Evolutionary conservation across 108 stramenopile species (phyloP).

Genomic region (Phaeodactylum tricornutum): DNA sequence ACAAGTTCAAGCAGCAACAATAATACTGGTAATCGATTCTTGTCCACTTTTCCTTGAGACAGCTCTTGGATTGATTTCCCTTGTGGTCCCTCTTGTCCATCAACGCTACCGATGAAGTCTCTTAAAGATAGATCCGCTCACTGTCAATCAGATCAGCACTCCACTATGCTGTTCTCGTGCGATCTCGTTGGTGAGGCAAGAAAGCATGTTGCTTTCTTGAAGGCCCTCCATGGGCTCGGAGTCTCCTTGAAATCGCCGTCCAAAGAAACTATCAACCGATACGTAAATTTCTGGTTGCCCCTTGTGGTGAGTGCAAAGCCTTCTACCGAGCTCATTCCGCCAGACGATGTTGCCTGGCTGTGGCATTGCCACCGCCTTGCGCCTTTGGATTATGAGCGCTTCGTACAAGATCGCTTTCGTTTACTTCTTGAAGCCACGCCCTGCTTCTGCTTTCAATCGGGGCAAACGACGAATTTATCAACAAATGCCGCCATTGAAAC

Average conservation of each 20-base stretch:
- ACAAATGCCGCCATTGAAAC: neutral
- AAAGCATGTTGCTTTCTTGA: conserved; percentile 6
- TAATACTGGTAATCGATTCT: no score
- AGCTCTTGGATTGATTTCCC: no score
- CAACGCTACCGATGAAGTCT: no score
- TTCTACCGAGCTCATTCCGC: conserved; percentile 20
- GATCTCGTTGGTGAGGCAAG: conserved; percentile 2
- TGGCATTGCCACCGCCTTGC: conserved; percentile 64
- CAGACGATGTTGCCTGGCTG: conserved; percentile 46
- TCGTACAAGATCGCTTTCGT: conserved; percentile 12
- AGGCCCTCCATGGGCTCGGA: neutral
- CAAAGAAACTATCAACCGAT: conserved; percentile 10
- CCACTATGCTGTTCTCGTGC: no score
- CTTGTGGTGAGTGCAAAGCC: conserved; percentile 5
- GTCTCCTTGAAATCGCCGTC: neutral
- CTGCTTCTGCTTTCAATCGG: conserved; percentile 8
- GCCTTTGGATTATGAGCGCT: conserved; percentile 19
- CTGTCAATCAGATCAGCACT: no score
- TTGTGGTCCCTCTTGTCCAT: no score
- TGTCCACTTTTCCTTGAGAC: no score
- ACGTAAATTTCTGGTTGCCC: conserved; percentile 23
- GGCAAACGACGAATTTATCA: neutral
- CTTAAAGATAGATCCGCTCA: no score
- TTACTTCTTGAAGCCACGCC: neutral
- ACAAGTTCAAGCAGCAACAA: no score